Base-by-base conservation (phyloP, 208 protist genomes). In the Tetramitus jugosus region DNA sequence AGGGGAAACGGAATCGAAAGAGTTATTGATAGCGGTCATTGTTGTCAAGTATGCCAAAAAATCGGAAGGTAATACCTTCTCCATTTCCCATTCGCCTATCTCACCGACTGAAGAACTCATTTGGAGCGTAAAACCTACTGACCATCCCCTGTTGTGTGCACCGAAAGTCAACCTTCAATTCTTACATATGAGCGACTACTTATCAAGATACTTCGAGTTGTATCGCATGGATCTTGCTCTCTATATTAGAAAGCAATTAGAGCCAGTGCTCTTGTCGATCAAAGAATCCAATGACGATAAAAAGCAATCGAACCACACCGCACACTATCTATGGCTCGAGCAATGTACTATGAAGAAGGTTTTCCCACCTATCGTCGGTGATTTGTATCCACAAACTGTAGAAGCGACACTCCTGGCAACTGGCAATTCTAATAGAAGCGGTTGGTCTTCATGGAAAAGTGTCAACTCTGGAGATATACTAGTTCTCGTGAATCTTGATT, bases 401-500 rank as follows among this genome's bases (percentile, higher is more conserved):
- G 20, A 76, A 23, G 46, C 43, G 17, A 20, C 45, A 14, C 2
- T 14, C 7, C 35, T 33, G 31, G 39, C n/a, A 29, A 31, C 60
- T 1, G 46, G 46, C 35, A 23, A 76, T 60, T 17, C 31, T 37
- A 37, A 40, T 46, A 49, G 40, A 52, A 52, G 35, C 10, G 65
- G 49, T 37, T 72, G 39, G 39, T 23, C 43, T 29, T n/a, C n/a
- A n/a, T n/a, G n/a, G n/a, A n/a, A n/a, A n/a, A 35, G 35, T 33
- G 23, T 72, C 8, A 49, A n/a, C 31, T 17, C 31, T 7, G 26
- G 37, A 37, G 65, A 72, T 72, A 52, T 72, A 37, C 26, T 72
- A 23, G 31, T 52, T 4, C 40, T 72, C 6, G 20, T 72, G 42
- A 62, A 69, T n/a, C 84, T 87, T 33, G 26, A 37, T 23, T 4